These are phyloP conservation scores for Jatropha multifida DNA, from an alignment of 441 rosid genomes.

Conservation along the genomic window DNA sequence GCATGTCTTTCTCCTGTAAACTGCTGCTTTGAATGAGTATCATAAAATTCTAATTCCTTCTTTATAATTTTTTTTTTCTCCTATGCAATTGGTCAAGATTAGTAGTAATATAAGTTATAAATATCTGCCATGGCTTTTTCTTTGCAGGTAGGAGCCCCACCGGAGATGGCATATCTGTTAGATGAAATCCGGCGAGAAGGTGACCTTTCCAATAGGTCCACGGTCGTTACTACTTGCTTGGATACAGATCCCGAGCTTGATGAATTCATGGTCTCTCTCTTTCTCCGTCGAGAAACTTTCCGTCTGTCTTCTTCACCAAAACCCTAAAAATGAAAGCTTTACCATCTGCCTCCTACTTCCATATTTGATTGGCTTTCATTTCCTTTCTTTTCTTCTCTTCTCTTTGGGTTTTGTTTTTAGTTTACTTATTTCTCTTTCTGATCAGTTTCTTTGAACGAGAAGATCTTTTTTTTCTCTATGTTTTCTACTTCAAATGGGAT, in stretches of 20 bases:
- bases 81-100: no score
- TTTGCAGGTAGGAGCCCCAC: conserved; percentile 62
- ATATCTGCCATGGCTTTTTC: not conserved
- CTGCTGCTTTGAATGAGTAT: no score
- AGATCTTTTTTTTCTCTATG: not conserved
- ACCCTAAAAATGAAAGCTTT: conserved; percentile 26
- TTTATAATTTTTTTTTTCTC: no score
- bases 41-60: no score
- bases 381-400: not conserved
- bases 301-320: conserved; percentile 11
- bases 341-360: not conserved
- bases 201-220: conserved; percentile 25
- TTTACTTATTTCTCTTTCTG: not conserved
- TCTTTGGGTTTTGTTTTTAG: not conserved
- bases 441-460: not conserved
- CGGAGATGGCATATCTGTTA: conserved; percentile 41
- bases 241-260: conserved; percentile 67
- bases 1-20: no score
- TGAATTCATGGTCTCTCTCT: conserved; percentile 58
- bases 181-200: conserved; percentile 44
- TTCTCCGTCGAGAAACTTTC: not conserved
- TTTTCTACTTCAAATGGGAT: not conserved
- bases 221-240: conserved; percentile 23
- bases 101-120: not conserved
- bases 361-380: not conserved